Evolutionary conservation across 2,329 filamentous ascomycete species (phyloP).

Genomic region (Tolypocladium ovalisporum): DNA sequence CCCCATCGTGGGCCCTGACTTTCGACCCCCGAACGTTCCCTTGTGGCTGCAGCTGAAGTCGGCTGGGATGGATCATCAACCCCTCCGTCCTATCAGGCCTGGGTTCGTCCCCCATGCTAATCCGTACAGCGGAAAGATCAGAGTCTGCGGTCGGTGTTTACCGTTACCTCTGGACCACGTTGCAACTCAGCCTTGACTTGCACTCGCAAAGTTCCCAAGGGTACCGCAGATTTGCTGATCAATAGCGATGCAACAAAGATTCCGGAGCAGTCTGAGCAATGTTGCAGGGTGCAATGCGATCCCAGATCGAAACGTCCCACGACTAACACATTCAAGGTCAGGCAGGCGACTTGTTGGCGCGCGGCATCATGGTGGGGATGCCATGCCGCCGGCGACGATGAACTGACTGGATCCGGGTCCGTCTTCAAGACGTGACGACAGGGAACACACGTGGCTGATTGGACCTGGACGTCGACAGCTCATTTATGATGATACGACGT

Average conservation of each 20-base stretch:
- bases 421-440: background rate
- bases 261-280: background rate
- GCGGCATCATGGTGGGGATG: background rate
- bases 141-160: background rate
- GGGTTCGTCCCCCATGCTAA: background rate
- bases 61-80: background rate
- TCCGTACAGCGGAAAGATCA: background rate
- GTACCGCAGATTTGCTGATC: too few relatives aligned
- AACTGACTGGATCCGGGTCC: background rate
- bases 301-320: background rate
- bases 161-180: background rate
- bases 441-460: conserved; percentile 3
- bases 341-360: background rate
- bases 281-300: background rate
- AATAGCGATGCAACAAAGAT: background rate
- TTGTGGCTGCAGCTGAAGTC: background rate
- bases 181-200: background rate
- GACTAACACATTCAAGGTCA: background rate
- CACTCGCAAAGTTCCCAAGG: background rate
- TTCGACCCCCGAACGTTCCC: background rate
- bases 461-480: background rate
- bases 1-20: background rate
- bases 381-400: background rate
- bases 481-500: background rate
- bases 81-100: background rate